These are phyloP conservation scores for Dunaliella salina DNA, from an alignment of 163 green algal species.

Conservation along the genomic window DNA sequence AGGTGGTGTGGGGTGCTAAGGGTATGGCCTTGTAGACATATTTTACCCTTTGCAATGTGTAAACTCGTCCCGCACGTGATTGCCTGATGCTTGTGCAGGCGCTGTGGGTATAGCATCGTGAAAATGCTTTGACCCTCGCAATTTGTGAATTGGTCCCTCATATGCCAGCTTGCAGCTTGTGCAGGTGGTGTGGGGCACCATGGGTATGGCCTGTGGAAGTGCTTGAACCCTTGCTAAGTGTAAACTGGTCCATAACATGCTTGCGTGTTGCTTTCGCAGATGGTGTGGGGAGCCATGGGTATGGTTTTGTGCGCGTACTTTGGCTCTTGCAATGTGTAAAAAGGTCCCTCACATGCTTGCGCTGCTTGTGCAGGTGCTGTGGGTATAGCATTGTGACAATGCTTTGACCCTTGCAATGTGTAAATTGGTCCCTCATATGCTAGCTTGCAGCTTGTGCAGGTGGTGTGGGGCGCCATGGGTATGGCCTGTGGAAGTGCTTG, in stretches of 20 bases:
- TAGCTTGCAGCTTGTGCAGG: not conserved
- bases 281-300: constrained; percentile 58
- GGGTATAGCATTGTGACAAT: not conserved
- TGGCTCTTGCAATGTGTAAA: not conserved
- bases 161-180: too few relatives aligned
- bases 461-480: not conserved
- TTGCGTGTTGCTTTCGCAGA: too few relatives aligned
- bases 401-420: not conserved
- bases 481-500: not conserved
- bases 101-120: too few relatives aligned
- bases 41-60: not conserved
- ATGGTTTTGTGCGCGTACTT: constrained; percentile 4
- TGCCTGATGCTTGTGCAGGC: not conserved
- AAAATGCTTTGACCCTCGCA: too few relatives aligned
- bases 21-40: constrained; percentile 27
- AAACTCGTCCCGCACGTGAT: not conserved
- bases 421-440: not conserved
- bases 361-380: not conserved
- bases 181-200: too few relatives aligned
- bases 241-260: too few relatives aligned
- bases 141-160: too few relatives aligned
- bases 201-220: too few relatives aligned
- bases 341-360: not conserved
- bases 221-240: too few relatives aligned
- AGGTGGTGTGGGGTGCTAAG: constrained; percentile 47